Percentiles rank a stretch among this genome's conserved stretches.
These are phyloP conservation scores for Melocanna baccifera DNA, from an alignment of 176 grass and related monocot genomes.

Conservation along the genomic window DNA sequence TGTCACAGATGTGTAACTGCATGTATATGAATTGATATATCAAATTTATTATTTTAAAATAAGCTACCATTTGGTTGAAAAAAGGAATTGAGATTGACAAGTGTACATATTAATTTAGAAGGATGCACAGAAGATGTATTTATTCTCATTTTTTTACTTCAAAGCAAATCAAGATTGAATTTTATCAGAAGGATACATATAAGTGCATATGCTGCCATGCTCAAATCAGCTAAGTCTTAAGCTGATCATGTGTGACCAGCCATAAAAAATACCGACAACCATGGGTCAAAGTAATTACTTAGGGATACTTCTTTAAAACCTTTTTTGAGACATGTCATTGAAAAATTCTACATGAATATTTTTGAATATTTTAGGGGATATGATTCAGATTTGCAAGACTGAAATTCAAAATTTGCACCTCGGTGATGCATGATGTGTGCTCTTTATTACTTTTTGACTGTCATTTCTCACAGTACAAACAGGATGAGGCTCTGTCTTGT, in stretches of 20 bases:
- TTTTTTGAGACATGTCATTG: not conserved
- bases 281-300: not conserved
- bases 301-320: not conserved
- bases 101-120: not conserved
- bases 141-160: constrained; percentile 14
- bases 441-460: not conserved
- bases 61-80: not conserved
- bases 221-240: not conserved
- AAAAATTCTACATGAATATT: not conserved
- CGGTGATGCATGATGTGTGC: not conserved
- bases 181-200: not conserved
- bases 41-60: not conserved
- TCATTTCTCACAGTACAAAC: not conserved
- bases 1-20: not conserved
- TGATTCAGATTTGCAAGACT: not conserved
- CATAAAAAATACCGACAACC: not conserved
- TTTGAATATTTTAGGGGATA: not conserved
- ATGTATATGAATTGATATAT: not conserved
- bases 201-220: not conserved
- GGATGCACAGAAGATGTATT: not conserved
- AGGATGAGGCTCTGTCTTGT: not conserved
- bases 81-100: not conserved
- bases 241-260: not conserved
- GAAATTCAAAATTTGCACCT: not conserved
- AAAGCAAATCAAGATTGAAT: not conserved